phyloP scores from a whole-genome alignment of 225 moss, liverwort and hornwort species.

The Bryum argenteum region DNA sequence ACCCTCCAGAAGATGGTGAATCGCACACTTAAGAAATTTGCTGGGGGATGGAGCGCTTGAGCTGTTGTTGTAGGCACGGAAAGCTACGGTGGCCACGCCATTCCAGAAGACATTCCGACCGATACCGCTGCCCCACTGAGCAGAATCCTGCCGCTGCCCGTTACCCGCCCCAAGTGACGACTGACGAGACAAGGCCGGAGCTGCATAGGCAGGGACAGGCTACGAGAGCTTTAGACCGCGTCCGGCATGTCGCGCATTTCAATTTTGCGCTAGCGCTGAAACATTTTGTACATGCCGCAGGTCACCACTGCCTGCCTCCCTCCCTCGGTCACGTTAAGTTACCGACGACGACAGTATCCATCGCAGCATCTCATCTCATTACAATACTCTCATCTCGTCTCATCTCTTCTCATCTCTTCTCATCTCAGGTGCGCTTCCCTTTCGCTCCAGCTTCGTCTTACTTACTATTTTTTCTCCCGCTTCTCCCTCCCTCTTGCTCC shows the following conservation, averaged over 20 bases:
- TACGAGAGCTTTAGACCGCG: conserved; percentile 9
- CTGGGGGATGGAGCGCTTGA: too few relatives aligned
- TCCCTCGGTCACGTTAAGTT: too few relatives aligned
- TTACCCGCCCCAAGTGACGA: neutral
- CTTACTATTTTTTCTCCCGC: neutral
- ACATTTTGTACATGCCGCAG: conserved; percentile 7
- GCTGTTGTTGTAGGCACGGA: too few relatives aligned
- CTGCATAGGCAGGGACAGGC: conserved; percentile 15
- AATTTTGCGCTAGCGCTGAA: conserved; percentile 12
- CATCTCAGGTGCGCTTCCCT: neutral
- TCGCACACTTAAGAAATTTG: too few relatives aligned
- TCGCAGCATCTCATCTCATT: conserved; percentile 16
- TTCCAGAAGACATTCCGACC: neutral
- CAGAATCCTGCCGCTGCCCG: neutral
- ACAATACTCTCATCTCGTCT: too few relatives aligned
- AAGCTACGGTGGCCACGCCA: too few relatives aligned
- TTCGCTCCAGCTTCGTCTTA: neutral
- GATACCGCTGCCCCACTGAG: neutral
- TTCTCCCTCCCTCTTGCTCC: neutral
- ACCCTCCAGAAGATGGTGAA: too few relatives aligned
- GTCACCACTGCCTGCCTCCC: neutral
- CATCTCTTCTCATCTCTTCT: too few relatives aligned
- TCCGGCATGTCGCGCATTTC: conserved; percentile 23
- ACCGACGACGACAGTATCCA: conserved; percentile 14
- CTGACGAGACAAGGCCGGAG: conserved; percentile 14